These are phyloP conservation scores for Trichophyton benhamiae DNA, from an alignment of 2,329 filamentous ascomycete species.

Conservation along the genomic window DNA sequence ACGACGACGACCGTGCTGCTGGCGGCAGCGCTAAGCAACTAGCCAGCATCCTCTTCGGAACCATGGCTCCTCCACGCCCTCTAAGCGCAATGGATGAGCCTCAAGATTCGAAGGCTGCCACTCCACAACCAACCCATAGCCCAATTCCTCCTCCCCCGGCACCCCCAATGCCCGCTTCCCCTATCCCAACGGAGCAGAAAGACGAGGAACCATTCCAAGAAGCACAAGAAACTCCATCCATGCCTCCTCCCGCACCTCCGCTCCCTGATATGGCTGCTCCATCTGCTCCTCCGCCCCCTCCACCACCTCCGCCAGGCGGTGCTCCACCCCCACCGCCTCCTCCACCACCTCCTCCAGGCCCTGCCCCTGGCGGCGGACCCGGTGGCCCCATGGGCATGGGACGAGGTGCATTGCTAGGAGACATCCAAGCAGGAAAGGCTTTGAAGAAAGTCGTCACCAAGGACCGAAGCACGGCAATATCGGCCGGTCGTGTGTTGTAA, in stretches of 20 bases:
- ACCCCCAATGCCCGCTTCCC: slow-evolving; percentile 22
- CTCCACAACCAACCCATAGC: slow-evolving; percentile 31
- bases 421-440: slow-evolving; percentile 68
- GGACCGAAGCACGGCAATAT: slow-evolving; percentile 61
- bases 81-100: slow-evolving; percentile 66
- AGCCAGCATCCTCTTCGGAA: slow-evolving; percentile 89
- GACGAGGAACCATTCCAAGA: slow-evolving; percentile 11
- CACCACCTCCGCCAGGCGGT: slow-evolving; percentile 24
- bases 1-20: slow-evolving; percentile 64
- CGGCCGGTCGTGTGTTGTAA: slow-evolving; percentile 61
- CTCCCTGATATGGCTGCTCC: slow-evolving; percentile 14
- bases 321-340: slow-evolving; percentile 26
- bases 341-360: slow-evolving; percentile 15
- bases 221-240: slow-evolving; percentile 18
- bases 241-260: slow-evolving; percentile 21
- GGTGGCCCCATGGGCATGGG: slow-evolving; percentile 18
- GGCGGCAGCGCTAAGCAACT: slow-evolving; percentile 80
- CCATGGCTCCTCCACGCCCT: slow-evolving; percentile 86
- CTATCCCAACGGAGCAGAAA: slow-evolving; percentile 25
- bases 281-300: slow-evolving; percentile 26
- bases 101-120: slow-evolving; percentile 33
- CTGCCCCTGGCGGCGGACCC: slow-evolving; percentile 10
- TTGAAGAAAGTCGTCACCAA: slow-evolving; percentile 83
- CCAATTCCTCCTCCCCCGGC: slow-evolving; percentile 29
- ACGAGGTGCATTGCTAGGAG: slow-evolving; percentile 55